Evolutionary conservation across 768 basidiomycete genomes (phyloP), one percentile per base, ranked within the genome.

Genomic region (Boletus tomentosulus): DNA sequence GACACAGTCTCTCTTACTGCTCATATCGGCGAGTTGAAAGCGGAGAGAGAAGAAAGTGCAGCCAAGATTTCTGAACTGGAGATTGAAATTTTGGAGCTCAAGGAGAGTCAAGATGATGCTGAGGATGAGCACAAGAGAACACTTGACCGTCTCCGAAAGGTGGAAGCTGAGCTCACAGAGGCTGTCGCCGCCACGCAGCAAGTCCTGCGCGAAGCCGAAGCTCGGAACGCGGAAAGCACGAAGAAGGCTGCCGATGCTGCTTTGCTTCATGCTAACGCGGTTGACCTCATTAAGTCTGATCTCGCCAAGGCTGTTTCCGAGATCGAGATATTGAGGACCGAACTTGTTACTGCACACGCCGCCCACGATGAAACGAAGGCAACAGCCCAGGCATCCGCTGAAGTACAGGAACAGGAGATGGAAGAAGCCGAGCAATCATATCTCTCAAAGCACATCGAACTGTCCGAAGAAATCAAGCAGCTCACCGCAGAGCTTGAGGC

Each of bases 61-160:
- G 75, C 72, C 63, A 89, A 84, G 68, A 73, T 92, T 4, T 89
- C 87, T 0, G 90, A 93, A 62, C 74, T 91, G 25, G 91, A 93
- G 72, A 73, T 93, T 47, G 89, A 92, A 65, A 78, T 91, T 39
- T 68, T 92, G 53, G 90, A 92, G 70, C 63, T 86, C 55, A 88
- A 78, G 67, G 90, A 93, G 65, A 74, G 74, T 39, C 80, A 82
- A 56, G 90, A 92, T 59, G 69, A 69, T 19, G 72, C 77, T 6
- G 84, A 87, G 61, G 89, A 89, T 51, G 78, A 78, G 30, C 80
- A 77, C 47, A 73, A 71, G 44, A 72, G 73, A 55, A 66, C 77
- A 11, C 62, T 78, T 37, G 67, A 71, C 11, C 78, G 71, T 44
- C 71, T 87, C 30, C 76, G 79, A 55, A 58, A 62, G 10, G 66